These are phyloP conservation scores for Mallotus repandus DNA, from an alignment of 441 rosid species.

Conservation along the genomic window DNA sequence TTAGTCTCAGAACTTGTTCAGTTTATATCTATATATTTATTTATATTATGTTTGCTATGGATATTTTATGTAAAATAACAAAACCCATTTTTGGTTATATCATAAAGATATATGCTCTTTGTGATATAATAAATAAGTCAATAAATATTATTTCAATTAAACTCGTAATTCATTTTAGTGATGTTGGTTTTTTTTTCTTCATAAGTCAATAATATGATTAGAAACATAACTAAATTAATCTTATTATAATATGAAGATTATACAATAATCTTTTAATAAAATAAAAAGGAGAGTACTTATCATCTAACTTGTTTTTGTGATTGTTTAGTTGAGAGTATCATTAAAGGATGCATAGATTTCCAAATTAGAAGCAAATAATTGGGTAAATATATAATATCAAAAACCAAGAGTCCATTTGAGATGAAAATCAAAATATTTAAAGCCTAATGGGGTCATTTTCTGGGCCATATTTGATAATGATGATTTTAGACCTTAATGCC, in stretches of 20 bases:
- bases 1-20: not conserved
- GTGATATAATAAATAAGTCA: no score
- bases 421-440: conserved; percentile 2
- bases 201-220: no score
- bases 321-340: conserved; percentile 25
- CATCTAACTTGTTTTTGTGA: conserved; percentile 15
- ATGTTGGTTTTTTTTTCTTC: no score
- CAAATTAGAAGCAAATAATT: conserved; percentile 24
- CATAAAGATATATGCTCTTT: not conserved
- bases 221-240: no score
- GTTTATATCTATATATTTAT: no score
- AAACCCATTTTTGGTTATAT: not conserved
- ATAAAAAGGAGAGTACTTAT: not conserved
- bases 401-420: not conserved
- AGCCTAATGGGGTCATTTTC: not conserved
- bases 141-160: no score
- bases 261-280: not conserved
- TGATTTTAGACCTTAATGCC: conserved; percentile 1
- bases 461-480: not conserved
- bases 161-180: no score
- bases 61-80: not conserved
- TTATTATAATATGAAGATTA: not conserved
- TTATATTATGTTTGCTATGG: not conserved
- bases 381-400: conserved; percentile 20
- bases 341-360: conserved; percentile 23